Evolutionary conservation across 2,329 filamentous ascomycete species (phyloP).

Genomic region (Didymella arachidicola): DNA sequence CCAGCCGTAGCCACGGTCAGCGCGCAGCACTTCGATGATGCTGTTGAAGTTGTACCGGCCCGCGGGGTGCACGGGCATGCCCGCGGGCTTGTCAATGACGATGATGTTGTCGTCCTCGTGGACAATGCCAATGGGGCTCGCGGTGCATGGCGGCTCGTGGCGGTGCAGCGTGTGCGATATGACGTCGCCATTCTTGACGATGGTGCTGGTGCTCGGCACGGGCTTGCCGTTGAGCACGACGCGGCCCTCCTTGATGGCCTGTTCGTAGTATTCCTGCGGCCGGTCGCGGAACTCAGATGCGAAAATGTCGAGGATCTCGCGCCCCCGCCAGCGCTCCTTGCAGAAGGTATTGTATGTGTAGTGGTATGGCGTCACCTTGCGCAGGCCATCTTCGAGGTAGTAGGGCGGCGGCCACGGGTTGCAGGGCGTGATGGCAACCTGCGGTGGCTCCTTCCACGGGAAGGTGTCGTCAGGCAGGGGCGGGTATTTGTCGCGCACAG

Average conservation of each 20-base stretch:
- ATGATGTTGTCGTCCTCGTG: conserved; percentile 94
- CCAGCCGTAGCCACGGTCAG: conserved; percentile 68
- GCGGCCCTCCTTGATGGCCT: conserved; percentile 79
- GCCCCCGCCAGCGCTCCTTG: conserved; percentile 90
- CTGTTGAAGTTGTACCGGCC: conserved; percentile 97
- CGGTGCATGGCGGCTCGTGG: conserved; percentile 92
- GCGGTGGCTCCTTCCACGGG: conserved; percentile 55
- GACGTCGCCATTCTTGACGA: conserved; percentile 86
- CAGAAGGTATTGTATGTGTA: conserved; percentile 95
- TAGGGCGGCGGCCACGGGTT: conserved; percentile 74
- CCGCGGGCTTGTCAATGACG: conserved; percentile 95
- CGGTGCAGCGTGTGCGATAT: conserved; percentile 94
- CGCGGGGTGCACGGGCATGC: conserved; percentile 92
- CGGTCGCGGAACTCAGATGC: conserved; percentile 90
- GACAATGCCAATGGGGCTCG: conserved; percentile 78
- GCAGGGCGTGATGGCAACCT: conserved; percentile 58
- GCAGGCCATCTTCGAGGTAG: conserved; percentile 81
- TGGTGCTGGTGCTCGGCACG: conserved; percentile 69
- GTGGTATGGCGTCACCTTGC: conserved; percentile 85
- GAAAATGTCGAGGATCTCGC: conserved; percentile 85
- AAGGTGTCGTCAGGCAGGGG: conserved; percentile 46
- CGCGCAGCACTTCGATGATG: conserved; percentile 89
- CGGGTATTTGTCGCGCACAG: conserved; percentile 41
- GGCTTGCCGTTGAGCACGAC: conserved; percentile 81
- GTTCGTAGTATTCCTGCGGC: conserved; percentile 80